These are phyloP conservation scores for Cystobasidium pallidum DNA, from an alignment of 1,284 basidiomycete species.

Conservation along the genomic window DNA sequence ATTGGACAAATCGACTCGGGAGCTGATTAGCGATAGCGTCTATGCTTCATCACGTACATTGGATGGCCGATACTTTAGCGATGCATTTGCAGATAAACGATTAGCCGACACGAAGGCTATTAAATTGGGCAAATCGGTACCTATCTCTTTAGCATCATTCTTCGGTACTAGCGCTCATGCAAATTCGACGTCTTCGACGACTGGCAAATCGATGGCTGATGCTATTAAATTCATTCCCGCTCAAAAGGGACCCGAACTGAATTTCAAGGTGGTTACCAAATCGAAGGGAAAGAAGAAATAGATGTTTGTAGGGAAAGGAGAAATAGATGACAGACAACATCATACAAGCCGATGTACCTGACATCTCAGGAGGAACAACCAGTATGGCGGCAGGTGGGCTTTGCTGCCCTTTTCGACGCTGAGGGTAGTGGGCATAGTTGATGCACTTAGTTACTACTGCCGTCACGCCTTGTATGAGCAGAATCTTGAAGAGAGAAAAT, in stretches of 20 bases:
- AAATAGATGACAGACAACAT: no score
- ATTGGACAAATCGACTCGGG: slow-evolving; percentile 71
- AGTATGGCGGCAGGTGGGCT: no score
- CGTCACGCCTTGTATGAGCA: no score
- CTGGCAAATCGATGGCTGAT: slow-evolving; percentile 48
- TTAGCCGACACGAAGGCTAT: slow-evolving; percentile 48
- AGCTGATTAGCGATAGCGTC: slow-evolving; percentile 82
- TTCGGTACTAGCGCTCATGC: background rate
- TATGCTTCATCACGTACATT: slow-evolving; percentile 92
- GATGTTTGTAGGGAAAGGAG: background rate
- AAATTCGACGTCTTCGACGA: background rate
- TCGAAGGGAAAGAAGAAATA: slow-evolving; percentile 50
- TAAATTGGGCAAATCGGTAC: slow-evolving; percentile 31
- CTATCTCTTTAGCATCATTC: slow-evolving; percentile 14
- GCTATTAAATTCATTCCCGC: slow-evolving; percentile 46
- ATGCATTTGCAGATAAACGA: slow-evolving; percentile 51
- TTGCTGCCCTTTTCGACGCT: no score
- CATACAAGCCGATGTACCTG: no score
- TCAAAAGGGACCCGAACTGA: slow-evolving; percentile 48
- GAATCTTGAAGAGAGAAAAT: no score
- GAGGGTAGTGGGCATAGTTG: no score
- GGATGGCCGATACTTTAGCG: slow-evolving; percentile 82
- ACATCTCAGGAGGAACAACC: no score
- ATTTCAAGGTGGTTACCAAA: slow-evolving; percentile 50
- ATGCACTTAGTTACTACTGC: no score